phyloP scores from a whole-genome alignment of 768 basidiomycete species.

The Stropharia rugosoannulata region DNA sequence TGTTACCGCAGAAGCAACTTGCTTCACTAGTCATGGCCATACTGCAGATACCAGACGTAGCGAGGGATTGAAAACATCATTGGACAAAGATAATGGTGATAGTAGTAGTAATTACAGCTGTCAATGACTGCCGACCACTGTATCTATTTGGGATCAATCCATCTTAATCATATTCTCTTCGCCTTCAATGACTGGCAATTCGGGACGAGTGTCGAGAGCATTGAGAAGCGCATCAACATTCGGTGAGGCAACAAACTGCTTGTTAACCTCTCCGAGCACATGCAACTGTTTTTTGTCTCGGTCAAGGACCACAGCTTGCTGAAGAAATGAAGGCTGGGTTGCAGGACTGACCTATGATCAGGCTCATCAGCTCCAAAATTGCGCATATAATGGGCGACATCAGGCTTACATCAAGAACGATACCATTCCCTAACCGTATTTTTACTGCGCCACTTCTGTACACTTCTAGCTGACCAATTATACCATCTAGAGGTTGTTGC shows the following conservation, averaged over 20 bases:
- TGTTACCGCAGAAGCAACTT: too few species aligned
- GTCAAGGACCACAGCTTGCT: constrained; percentile 82
- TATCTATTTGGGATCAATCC: constrained; percentile 31
- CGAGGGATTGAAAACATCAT: too few species aligned
- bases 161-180: constrained; percentile 55
- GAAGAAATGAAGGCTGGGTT: constrained; percentile 84
- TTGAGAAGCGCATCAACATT: constrained; percentile 74
- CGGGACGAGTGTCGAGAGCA: constrained; percentile 59
- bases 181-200: constrained; percentile 25
- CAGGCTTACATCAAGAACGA: constrained; percentile 74
- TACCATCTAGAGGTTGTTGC: constrained; percentile 57
- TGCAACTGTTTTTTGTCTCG: constrained; percentile 52
- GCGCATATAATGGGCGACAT: not conserved
- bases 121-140: not conserved
- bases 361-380: not conserved
- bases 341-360: constrained; percentile 68
- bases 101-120: too few species aligned
- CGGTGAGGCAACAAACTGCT: constrained; percentile 82
- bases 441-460: constrained; percentile 85
- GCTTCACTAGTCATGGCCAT: too few species aligned
- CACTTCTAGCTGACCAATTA: constrained; percentile 82
- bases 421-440: constrained; percentile 79
- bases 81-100: too few species aligned
- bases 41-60: too few species aligned
- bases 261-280: constrained; percentile 85